Evolutionary conservation across 331 rosid species (phyloP).

Genomic region (Malus hybrid): DNA sequence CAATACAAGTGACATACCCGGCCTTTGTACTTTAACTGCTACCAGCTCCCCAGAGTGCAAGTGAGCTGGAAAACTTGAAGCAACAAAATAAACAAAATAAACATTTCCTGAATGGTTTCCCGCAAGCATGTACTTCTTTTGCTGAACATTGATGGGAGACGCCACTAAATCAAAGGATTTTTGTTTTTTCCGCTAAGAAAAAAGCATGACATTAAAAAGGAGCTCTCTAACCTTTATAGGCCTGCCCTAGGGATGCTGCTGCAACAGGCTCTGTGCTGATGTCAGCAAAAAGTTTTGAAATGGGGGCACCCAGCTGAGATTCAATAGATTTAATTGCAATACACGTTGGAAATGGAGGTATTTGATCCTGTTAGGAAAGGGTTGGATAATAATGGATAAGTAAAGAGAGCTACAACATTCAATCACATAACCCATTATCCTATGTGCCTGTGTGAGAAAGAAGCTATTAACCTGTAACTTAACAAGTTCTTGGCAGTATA

Average conservation of each 20-base stretch:
- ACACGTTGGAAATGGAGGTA: conserved; percentile 86
- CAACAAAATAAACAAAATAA: conserved; percentile 34
- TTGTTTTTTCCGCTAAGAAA: neutral
- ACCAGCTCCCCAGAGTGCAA: conserved; percentile 93
- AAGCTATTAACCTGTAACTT: conserved; percentile 65
- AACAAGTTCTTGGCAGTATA: conserved; percentile 89
- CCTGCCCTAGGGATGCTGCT: conserved; percentile 97
- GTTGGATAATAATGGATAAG: conserved; percentile 1
- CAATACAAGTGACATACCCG: conserved; percentile 84
- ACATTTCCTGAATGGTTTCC: conserved; percentile 39
- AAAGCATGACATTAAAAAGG: neutral
- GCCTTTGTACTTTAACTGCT: conserved; percentile 97
- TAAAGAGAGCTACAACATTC: neutral
- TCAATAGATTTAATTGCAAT: conserved; percentile 76
- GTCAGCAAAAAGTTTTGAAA: conserved; percentile 67
- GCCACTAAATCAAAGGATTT: neutral
- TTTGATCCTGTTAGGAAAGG: conserved; percentile 56
- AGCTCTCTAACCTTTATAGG: conserved; percentile 73
- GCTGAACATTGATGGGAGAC: neutral
- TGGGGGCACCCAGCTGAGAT: conserved; percentile 57
- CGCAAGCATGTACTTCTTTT: conserved; percentile 16
- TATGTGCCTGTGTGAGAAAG: conserved; percentile 18
- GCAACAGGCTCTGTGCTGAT: conserved; percentile 79
- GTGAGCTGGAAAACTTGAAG: conserved; percentile 97
- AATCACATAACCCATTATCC: conserved; percentile 10